Evolutionary conservation across 768 basidiomycete genomes (phyloP).

Genomic region (Mycena filopes): DNA sequence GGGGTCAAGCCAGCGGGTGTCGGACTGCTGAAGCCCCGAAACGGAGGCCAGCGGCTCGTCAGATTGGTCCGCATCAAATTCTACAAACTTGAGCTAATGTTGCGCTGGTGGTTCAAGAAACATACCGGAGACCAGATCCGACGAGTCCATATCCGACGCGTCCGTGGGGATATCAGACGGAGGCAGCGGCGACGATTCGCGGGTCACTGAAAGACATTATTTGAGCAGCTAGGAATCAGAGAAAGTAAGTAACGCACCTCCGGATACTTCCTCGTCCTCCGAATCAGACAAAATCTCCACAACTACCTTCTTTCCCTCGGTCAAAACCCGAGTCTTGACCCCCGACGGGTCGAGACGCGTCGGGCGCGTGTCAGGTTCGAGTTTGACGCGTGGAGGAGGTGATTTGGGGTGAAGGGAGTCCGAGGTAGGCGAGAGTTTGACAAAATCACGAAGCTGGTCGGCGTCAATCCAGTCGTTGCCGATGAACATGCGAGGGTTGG

Average conservation of each 20-base stretch:
- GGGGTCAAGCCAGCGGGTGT: not conserved
- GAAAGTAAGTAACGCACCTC: not conserved
- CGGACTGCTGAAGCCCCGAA: not conserved
- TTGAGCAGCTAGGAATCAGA: too few relatives aligned
- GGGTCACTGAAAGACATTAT: not conserved
- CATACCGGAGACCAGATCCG: too few relatives aligned
- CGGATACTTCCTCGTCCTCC: not conserved
- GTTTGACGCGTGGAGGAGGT: slow-evolving; percentile 1
- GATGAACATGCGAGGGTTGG: not conserved
- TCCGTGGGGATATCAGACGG: not conserved
- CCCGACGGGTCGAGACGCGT: not conserved
- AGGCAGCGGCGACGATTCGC: not conserved
- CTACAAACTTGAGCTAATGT: too few relatives aligned
- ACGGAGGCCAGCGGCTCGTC: not conserved
- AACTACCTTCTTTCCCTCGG: not conserved
- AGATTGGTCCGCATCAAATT: not conserved
- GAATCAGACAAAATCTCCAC: slow-evolving; percentile 2
- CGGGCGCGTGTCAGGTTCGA: slow-evolving; percentile 1
- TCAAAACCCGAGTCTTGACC: not conserved
- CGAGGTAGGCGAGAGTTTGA: not conserved
- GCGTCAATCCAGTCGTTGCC: not conserved
- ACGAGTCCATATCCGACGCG: not conserved
- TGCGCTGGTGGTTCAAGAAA: not conserved
- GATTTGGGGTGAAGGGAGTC: not conserved
- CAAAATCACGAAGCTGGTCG: slow-evolving; percentile 1